These are phyloP conservation scores for Geranomyces michiganensis DNA, from an alignment of 192 early-diverging fungal species.

Conservation along the genomic window DNA sequence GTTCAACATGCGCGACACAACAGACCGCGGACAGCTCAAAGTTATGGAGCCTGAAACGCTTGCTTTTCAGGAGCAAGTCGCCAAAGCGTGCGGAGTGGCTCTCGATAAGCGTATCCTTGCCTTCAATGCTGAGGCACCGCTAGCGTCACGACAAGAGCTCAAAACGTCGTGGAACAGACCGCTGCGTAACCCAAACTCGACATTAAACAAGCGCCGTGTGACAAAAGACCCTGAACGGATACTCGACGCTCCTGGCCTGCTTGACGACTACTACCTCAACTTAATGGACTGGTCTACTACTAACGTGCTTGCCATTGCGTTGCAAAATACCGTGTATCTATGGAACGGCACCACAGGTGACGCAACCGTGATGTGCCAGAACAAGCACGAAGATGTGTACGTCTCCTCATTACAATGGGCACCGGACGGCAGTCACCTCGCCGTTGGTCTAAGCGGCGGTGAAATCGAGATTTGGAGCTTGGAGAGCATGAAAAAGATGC, in stretches of 20 bases:
- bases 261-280: slow-evolving; percentile 57
- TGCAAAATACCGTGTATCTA: slow-evolving; percentile 55
- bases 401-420: slow-evolving; percentile 48
- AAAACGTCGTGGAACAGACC: slow-evolving; percentile 61
- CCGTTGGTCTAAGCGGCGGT: slow-evolving; percentile 74
- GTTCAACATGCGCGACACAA: slow-evolving; percentile 56
- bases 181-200: slow-evolving; percentile 40
- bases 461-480: slow-evolving; percentile 92
- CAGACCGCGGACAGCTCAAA: slow-evolving; percentile 29
- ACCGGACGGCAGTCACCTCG: slow-evolving; percentile 51
- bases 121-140: slow-evolving; percentile 80
- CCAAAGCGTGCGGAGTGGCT: slow-evolving; percentile 76
- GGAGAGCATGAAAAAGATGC: slow-evolving; percentile 69
- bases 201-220: slow-evolving; percentile 60
- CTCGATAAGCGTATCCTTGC: slow-evolving; percentile 79
- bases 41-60: slow-evolving; percentile 46
- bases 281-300: slow-evolving; percentile 54
- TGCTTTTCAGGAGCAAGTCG: slow-evolving; percentile 79
- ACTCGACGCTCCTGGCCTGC: slow-evolving; percentile 85
- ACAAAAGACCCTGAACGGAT: slow-evolving; percentile 78
- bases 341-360: slow-evolving; percentile 58
- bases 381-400: slow-evolving; percentile 34
- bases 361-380: slow-evolving; percentile 21
- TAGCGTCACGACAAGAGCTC: slow-evolving; percentile 46
- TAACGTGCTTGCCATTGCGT: slow-evolving; percentile 56